Evolutionary conservation across 1,139 yeast genomes (phyloP).

Genomic region (Torulaspora globosa): DNA sequence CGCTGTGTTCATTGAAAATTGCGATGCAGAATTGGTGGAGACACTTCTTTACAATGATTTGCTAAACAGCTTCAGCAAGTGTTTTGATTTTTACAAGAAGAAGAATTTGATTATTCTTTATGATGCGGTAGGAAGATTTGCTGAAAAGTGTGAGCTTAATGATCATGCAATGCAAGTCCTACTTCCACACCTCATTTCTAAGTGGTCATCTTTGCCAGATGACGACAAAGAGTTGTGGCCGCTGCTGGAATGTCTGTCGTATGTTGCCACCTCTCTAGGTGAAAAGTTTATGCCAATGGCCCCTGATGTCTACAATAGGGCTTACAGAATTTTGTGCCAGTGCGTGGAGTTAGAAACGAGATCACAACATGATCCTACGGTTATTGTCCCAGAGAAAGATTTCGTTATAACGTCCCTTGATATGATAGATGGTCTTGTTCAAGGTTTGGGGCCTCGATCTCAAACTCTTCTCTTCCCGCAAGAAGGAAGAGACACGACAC

Average conservation of each 20-base stretch:
- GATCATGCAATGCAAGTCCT: constrained; percentile 57
- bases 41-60: constrained; percentile 60
- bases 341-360: constrained; percentile 66
- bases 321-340: constrained; percentile 61
- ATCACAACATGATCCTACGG: constrained; percentile 59
- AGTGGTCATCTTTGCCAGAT: constrained; percentile 73
- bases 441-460: constrained; percentile 70
- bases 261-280: constrained; percentile 83
- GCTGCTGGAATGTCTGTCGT: constrained; percentile 83
- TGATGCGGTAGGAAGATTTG: constrained; percentile 90
- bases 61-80: constrained; percentile 63
- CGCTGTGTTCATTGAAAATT: constrained; percentile 73
- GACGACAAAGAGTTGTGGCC: constrained; percentile 88
- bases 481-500: constrained; percentile 37
- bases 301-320: constrained; percentile 78
- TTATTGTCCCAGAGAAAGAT: constrained; percentile 85
- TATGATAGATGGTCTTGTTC: constrained; percentile 84
- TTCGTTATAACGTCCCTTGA: constrained; percentile 86
- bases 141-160: constrained; percentile 61
- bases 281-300: constrained; percentile 87
- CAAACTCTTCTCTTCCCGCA: constrained; percentile 51
- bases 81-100: constrained; percentile 75
- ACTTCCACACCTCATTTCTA: constrained; percentile 73
- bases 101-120: constrained; percentile 76
- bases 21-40: constrained; percentile 54